A percentile compares a stretch with the other conserved stretches of the same genome.
Conservation (phyloP, 1,284 basidiomycete genomes). For the Austroboletus novae-zelandiae region DNA sequence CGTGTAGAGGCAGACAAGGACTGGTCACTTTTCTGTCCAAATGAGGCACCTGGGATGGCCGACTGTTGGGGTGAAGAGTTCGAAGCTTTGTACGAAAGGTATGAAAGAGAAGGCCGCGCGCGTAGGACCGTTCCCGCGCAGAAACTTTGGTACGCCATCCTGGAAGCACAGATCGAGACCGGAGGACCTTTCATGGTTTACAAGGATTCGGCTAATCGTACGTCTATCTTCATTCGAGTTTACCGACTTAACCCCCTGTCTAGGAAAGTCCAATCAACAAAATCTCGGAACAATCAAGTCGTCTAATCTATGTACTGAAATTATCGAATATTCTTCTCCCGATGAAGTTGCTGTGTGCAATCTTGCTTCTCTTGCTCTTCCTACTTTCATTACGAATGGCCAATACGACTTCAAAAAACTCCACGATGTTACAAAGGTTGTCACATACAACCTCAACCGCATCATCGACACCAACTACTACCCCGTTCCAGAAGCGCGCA, state of each 20-base stretch:
- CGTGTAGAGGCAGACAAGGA: slow-evolving; percentile 85
- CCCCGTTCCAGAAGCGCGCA: slow-evolving; percentile 87
- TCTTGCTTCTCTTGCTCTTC: slow-evolving; percentile 95
- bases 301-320: slow-evolving; percentile 98
- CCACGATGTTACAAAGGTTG: slow-evolving; percentile 92
- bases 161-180: slow-evolving; percentile 98
- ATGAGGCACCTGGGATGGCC: slow-evolving; percentile 88
- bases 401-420: slow-evolving; percentile 93
- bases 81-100: slow-evolving; percentile 84
- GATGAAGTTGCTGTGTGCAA: slow-evolving; percentile 99
- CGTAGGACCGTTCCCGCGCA: slow-evolving; percentile 91
- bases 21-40: slow-evolving; percentile 98
- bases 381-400: slow-evolving; percentile 76
- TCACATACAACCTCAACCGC: slow-evolving; percentile 90
- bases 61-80: slow-evolving; percentile 95
- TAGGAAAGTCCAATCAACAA: slow-evolving; percentile 96
- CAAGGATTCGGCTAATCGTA: slow-evolving; percentile 88
- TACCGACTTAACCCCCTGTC: slow-evolving; percentile 4
- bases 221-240: slow-evolving; percentile 25
- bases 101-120: slow-evolving; percentile 90
- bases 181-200: slow-evolving; percentile 99
- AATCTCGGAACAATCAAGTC: slow-evolving; percentile 99
- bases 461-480: slow-evolving; percentile 96
- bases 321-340: slow-evolving; percentile 97
- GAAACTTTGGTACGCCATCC: slow-evolving; percentile 98